phyloP scores from a whole-genome alignment of 257 asterid species.

The Rehmannia glutinosa region DNA sequence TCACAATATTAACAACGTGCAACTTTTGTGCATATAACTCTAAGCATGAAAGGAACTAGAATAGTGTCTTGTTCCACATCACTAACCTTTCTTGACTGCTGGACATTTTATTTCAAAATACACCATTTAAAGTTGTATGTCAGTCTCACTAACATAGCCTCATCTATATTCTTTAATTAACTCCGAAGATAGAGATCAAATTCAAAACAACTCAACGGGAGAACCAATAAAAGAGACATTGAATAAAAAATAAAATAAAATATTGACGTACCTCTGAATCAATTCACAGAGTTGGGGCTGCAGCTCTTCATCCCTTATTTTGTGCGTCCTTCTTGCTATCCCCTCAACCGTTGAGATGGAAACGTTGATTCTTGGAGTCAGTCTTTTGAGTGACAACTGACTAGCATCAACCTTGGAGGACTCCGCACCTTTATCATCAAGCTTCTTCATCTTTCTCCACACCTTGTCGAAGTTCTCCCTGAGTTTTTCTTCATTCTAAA shows the following conservation, averaged over 20 bases:
- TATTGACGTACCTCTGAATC: not conserved
- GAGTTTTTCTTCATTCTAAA: constrained; percentile 18
- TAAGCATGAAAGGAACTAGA: not conserved
- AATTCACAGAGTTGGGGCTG: constrained; percentile 13
- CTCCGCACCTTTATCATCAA: constrained; percentile 7
- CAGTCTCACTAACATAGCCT: not conserved
- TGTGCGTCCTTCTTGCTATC: not conserved
- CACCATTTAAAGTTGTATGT: not conserved
- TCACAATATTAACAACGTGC: not conserved
- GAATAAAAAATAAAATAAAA: not conserved
- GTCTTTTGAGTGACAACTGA: not conserved
- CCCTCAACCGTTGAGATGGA: not conserved
- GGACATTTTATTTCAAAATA: not conserved
- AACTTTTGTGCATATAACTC: not conserved
- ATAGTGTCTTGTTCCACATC: not conserved
- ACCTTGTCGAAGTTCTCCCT: not conserved
- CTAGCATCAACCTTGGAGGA: not conserved
- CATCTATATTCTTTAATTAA: not conserved
- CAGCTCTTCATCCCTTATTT: constrained; percentile 12
- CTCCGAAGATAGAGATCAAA: not conserved
- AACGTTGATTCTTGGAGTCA: not conserved
- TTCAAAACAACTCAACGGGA: not conserved
- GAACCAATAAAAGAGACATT: not conserved
- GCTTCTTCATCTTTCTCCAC: constrained; percentile 13
- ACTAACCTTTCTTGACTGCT: not conserved